Evolutionary conservation across 2,329 filamentous ascomycete species (phyloP).

Genomic region (Ceratocystis variospora): DNA sequence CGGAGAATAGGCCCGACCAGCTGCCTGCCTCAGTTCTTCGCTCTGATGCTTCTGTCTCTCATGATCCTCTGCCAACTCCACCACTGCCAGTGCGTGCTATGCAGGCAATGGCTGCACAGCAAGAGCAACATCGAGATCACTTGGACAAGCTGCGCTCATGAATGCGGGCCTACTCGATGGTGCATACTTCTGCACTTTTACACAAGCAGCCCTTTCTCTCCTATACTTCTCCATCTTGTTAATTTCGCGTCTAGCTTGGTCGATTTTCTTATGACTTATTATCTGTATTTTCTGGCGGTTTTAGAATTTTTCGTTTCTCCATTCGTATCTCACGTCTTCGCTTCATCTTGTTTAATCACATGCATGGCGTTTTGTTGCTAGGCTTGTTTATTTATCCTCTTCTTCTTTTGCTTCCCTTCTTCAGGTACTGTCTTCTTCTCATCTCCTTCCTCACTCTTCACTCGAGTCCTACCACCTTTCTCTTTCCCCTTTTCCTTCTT

Average conservation of each 20-base stretch:
- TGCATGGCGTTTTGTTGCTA: background rate
- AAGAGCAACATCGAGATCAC: slow-evolving; percentile 11
- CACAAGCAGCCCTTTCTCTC: background rate
- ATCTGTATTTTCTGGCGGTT: background rate
- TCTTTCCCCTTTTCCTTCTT: background rate
- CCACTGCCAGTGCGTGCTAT: slow-evolving; percentile 8
- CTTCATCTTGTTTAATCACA: background rate
- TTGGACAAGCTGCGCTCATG: slow-evolving; percentile 8
- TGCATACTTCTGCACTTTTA: background rate
- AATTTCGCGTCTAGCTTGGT: background rate
- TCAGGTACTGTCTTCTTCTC: no score
- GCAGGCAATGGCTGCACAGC: slow-evolving; percentile 9
- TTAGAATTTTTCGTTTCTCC: background rate
- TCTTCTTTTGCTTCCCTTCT: no score
- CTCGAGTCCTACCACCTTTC: no score
- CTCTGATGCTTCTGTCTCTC: background rate
- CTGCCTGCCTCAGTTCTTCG: background rate
- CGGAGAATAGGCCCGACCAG: background rate
- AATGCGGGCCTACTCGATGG: background rate
- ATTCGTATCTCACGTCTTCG: background rate
- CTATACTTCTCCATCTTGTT: background rate
- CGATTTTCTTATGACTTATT: background rate
- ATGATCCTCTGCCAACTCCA: background rate
- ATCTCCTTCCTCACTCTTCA: no score
- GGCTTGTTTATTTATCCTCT: background rate